Evolutionary conservation across 1,284 basidiomycete species (phyloP).

Genomic region (Thelephora terrestris): DNA sequence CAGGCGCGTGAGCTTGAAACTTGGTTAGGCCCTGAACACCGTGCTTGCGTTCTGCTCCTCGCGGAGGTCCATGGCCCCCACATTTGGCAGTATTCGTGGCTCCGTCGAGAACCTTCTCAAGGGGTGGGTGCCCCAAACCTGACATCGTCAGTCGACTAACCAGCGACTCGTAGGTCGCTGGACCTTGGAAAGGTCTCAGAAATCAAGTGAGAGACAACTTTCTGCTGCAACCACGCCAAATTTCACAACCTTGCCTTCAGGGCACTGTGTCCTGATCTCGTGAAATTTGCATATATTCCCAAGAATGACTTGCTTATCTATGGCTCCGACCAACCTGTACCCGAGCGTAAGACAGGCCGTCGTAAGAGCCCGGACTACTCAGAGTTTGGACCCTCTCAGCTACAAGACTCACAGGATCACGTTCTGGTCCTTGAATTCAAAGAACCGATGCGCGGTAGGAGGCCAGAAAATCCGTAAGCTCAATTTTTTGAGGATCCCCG

Average conservation of each 20-base stretch:
- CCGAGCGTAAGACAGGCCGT: conserved; percentile 13
- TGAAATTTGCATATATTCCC: conserved; percentile 79
- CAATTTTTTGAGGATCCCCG: background rate
- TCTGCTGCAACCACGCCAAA: background rate
- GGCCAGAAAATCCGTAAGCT: conserved; percentile 20
- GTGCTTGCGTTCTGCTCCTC: conserved; percentile 84
- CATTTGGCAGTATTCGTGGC: conserved; percentile 65
- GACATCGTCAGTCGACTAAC: background rate
- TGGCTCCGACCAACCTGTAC: conserved; percentile 21
- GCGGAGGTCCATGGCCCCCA: conserved; percentile 73
- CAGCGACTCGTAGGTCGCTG: conserved; percentile 48
- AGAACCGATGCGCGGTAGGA: conserved; percentile 42
- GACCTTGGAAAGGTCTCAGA: conserved; percentile 73
- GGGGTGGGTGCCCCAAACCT: conserved; percentile 35
- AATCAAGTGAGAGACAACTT: conserved; percentile 54
- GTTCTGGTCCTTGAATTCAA: conserved; percentile 67
- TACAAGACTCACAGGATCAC: conserved; percentile 41
- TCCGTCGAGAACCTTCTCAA: conserved; percentile 76
- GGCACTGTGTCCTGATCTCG: conserved; percentile 70
- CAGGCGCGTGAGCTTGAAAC: background rate
- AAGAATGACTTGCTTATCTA: conserved; percentile 54
- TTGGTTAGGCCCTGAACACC: conserved; percentile 70
- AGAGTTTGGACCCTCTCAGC: conserved; percentile 10
- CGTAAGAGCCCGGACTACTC: conserved; percentile 31
- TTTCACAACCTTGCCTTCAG: conserved; percentile 25